Evolutionary conservation across 2,329 filamentous ascomycete species (phyloP), one percentile per base, ranked within the genome.

Genomic region (Neopestalotiopsis clavispora): DNA sequence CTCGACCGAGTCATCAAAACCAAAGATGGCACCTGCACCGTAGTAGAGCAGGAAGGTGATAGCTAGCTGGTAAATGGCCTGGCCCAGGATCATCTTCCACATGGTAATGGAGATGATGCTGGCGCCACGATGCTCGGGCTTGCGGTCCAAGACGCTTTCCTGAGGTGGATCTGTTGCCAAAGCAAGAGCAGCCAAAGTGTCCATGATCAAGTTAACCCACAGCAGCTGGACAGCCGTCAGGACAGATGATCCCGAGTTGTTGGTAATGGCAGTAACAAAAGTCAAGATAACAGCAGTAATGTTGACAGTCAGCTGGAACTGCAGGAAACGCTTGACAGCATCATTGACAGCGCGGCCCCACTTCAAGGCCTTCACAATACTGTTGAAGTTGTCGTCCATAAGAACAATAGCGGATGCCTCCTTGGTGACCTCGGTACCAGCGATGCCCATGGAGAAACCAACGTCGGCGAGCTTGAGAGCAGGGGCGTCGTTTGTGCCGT

Each of bases 81-180:
- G 94, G 2, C 95, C 95, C 59, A 97, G 87, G 71, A 98, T 98
- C 95, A 98, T 98, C 86, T 98, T 98, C 95, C 95, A 97, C 95
- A 98, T 98, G 20, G 92, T 95, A 42, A 92, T 84, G 1, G 94
- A 97, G 74, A 98, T 96, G 71, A 90, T 89, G 57, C 85, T 84
- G 4, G 86, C 78, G 28, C 84, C 85, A 75, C 86, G 87, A 69
- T 81, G 84, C 75, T 90, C 88, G 1, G 88, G 88, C 80, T 94
- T 94, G 68, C 94, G 90, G 74, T 97, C 85, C 65, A 97, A 83
- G 32, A 97, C 91, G 73, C 90, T 92, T 66, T 92, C 91, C 13
- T 92, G 92, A 0, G 94, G 94, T n/a, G 94, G 93, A 78, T 97
- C 94, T 1, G 94, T 97, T 1, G 94, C 94, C 66, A 97, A 87